A percentile compares a stretch with the other conserved stretches of the same genome.
Evolutionary conservation across 345 rosid genomes (phyloP).

Genomic region (Hibiscus trionum): DNA sequence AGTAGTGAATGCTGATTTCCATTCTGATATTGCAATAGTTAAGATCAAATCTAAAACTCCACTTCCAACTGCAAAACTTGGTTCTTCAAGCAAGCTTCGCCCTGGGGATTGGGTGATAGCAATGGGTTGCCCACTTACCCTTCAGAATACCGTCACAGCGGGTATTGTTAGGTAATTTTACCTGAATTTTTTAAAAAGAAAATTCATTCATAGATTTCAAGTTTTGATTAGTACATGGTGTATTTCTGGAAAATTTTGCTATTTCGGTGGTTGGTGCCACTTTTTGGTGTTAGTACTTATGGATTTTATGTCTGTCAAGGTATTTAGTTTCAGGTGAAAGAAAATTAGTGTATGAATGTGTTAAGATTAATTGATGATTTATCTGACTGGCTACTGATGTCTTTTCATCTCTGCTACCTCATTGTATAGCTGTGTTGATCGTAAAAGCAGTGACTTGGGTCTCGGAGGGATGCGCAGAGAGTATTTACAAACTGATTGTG

Average conservation of each 20-base stretch:
- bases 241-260: neutral
- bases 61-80: conserved; percentile 76
- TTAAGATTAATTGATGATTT: neutral
- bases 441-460: conserved; percentile 95
- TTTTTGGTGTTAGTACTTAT: neutral
- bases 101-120: conserved; percentile 97
- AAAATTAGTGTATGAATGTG: neutral
- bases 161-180: conserved; percentile 73
- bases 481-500: conserved; percentile 83
- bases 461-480: conserved; percentile 79
- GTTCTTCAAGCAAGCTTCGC: conserved; percentile 75
- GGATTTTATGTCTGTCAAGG: neutral
- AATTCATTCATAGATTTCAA: neutral
- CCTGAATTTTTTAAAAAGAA: neutral
- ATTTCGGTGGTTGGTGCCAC: neutral
- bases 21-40: conserved; percentile 89
- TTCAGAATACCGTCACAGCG: conserved; percentile 87
- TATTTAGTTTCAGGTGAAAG: neutral
- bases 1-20: conserved; percentile 73
- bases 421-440: conserved; percentile 66
- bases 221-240: neutral
- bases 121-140: conserved; percentile 90
- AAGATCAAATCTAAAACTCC: conserved; percentile 78
- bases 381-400: conserved; percentile 4
- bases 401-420: conserved; percentile 3